Percentiles rank a stretch among this genome's conserved stretches.
Conservation (phyloP, 495 filamentous ascomycete genomes). For the Geoglossum glabrum region DNA sequence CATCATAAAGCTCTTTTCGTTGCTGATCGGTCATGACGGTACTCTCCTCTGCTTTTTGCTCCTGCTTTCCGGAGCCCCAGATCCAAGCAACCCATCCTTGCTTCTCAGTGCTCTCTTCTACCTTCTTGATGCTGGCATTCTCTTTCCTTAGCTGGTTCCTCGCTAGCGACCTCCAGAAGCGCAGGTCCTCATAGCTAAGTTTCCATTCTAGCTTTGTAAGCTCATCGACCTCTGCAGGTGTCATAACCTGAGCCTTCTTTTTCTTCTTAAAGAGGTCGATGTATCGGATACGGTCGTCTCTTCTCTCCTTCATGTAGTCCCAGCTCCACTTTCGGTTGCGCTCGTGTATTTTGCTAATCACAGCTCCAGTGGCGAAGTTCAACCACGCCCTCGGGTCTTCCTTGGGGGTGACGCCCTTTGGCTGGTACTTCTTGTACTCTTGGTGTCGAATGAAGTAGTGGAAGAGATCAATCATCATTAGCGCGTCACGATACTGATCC, state of each 20-base stretch:
- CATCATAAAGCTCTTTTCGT: constrained; percentile 87
- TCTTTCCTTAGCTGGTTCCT: constrained; percentile 90
- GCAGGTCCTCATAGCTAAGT: constrained; percentile 81
- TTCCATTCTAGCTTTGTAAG: constrained; percentile 66
- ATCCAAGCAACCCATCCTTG: constrained; percentile 79
- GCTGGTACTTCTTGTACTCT: constrained; percentile 86
- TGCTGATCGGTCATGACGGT: constrained; percentile 83
- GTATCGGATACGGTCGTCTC: constrained; percentile 76
- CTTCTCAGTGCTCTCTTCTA: constrained; percentile 28
- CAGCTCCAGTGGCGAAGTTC: constrained; percentile 67
- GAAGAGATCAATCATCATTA: constrained; percentile 97
- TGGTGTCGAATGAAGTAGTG: constrained; percentile 97
- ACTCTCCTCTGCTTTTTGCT: constrained; percentile 39
- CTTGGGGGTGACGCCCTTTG: constrained; percentile 59
- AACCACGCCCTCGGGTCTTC: constrained; percentile 88
- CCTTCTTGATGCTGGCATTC: constrained; percentile 61
- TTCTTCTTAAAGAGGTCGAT: constrained; percentile 88
- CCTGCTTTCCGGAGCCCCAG: constrained; percentile 42
- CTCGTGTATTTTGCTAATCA: constrained; percentile 85
- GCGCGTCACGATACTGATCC: constrained; percentile 82
- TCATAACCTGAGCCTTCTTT: constrained; percentile 58
- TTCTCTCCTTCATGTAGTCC: constrained; percentile 78
- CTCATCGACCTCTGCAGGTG: constrained; percentile 46
- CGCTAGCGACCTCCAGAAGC: constrained; percentile 89
- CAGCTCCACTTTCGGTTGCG: constrained; percentile 79